phyloP scores from a whole-genome alignment of 2,329 filamentous ascomycete genomes.

The Talaromyces amestolkiae region DNA sequence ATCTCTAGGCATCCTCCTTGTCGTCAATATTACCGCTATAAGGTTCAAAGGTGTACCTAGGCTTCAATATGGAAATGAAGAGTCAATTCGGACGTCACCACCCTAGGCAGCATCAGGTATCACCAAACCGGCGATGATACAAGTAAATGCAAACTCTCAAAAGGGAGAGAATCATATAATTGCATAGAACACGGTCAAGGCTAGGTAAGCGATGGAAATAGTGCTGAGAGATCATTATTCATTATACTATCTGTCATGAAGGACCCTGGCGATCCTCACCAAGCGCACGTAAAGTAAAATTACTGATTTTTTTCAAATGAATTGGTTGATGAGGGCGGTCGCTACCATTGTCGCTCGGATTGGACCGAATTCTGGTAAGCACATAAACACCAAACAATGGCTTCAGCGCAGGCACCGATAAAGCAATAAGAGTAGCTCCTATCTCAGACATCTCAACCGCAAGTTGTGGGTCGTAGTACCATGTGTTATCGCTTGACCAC shows the following conservation, averaged over 20 bases:
- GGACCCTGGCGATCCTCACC: neutral
- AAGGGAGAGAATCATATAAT: neutral
- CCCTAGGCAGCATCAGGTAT: constrained; percentile 1
- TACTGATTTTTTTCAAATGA: constrained; percentile 8
- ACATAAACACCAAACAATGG: constrained; percentile 33
- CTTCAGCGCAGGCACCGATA: constrained; percentile 53
- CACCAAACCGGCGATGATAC: neutral
- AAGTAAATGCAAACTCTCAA: neutral
- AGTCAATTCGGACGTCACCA: neutral
- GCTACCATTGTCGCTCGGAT: neutral
- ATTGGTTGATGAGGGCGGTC: constrained; percentile 3
- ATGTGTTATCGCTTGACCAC: constrained; percentile 50
- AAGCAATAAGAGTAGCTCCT: constrained; percentile 50
- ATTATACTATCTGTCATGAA: neutral
- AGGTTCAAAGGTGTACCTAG: neutral
- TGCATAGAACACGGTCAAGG: neutral
- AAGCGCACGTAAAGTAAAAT: neutral
- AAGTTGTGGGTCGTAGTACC: constrained; percentile 53
- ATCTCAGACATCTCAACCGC: constrained; percentile 53
- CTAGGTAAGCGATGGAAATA: neutral
- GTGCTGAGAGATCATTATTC: neutral
- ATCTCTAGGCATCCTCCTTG: neutral
- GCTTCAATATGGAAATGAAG: neutral
- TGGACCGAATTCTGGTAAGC: constrained; percentile 15
- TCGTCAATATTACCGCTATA: constrained; percentile 18